Evolutionary conservation across 352 stramenopile species (phyloP).

Genomic region (Phytopythium helicoides): DNA sequence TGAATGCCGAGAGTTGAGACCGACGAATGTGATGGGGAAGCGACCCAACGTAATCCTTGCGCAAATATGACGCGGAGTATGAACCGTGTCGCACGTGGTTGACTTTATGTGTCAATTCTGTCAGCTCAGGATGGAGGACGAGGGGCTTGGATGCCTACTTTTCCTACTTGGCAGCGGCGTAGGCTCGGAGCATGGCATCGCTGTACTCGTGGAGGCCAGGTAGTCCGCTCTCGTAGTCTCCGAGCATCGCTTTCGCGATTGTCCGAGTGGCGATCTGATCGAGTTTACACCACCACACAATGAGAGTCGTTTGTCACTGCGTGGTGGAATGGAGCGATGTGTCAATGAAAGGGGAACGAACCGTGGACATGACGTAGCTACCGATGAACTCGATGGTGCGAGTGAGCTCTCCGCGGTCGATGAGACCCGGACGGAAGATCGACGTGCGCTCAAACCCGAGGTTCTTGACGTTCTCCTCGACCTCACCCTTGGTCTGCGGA

Average conservation of each 20-base stretch:
- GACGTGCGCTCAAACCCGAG: slow-evolving; percentile 50
- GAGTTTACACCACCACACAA: background rate
- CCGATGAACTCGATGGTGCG: slow-evolving; percentile 53
- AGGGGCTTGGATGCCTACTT: background rate
- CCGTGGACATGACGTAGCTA: slow-evolving; percentile 43
- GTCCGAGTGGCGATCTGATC: slow-evolving; percentile 42
- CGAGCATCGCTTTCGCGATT: slow-evolving; percentile 59
- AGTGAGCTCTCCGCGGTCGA: slow-evolving; percentile 58
- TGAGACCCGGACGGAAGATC: slow-evolving; percentile 59
- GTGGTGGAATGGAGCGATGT: no score
- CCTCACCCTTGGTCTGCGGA: slow-evolving; percentile 71
- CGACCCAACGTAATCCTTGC: no score
- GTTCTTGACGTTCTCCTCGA: slow-evolving; percentile 59
- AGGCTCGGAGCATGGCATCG: slow-evolving; percentile 41
- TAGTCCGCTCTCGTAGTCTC: slow-evolving; percentile 49
- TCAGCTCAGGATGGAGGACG: no score
- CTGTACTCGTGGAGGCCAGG: slow-evolving; percentile 44
- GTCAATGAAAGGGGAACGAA: slow-evolving; percentile 15
- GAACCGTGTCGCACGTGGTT: no score
- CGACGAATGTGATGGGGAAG: no score
- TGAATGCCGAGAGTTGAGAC: no score
- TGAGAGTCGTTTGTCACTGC: background rate
- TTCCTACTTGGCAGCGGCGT: slow-evolving; percentile 9
- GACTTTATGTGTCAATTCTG: no score
- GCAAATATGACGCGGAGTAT: no score